Evolutionary conservation across 1,139 yeast genomes (phyloP).

Genomic region (Debaryomyces singareniensis): DNA sequence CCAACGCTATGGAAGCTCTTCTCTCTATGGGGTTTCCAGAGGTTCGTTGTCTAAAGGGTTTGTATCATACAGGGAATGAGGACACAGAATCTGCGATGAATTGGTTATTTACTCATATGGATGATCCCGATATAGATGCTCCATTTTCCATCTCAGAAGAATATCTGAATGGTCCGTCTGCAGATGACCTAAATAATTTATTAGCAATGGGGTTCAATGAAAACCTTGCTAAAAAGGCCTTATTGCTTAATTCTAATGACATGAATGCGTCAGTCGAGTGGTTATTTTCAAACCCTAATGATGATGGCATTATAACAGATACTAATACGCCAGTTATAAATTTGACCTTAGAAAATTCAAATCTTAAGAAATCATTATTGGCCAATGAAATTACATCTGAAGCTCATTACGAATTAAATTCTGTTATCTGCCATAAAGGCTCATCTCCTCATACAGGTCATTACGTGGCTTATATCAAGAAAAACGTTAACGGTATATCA

Average conservation of each 20-base stretch:
- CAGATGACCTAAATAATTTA: constrained; percentile 45
- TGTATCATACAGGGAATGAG: constrained; percentile 64
- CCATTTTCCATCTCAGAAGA: constrained; percentile 35
- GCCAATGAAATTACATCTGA: constrained; percentile 4
- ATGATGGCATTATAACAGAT: constrained; percentile 28
- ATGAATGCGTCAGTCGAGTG: constrained; percentile 82
- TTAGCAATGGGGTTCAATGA: constrained; percentile 73
- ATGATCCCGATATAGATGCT: constrained; percentile 70
- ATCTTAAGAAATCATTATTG: constrained; percentile 12
- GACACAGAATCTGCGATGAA: constrained; percentile 78
- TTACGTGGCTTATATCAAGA: constrained; percentile 75
- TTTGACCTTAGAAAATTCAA: constrained; percentile 16
- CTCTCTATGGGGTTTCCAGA: constrained; percentile 85
- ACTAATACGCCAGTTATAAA: constrained; percentile 11
- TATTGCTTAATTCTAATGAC: constrained; percentile 51
- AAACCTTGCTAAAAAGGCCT: constrained; percentile 62
- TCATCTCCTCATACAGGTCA: constrained; percentile 94
- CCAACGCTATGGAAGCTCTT: constrained; percentile 47
- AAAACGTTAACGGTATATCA: constrained; percentile 28
- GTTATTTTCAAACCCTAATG: constrained; percentile 76
- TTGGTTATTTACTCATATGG: constrained; percentile 88
- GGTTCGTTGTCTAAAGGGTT: constrained; percentile 58
- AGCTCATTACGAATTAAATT: constrained; percentile 48
- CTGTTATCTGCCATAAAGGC: constrained; percentile 91
- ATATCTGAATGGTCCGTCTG: constrained; percentile 17